phyloP scores from a whole-genome alignment of 106 monocot species.

The Acorus gramineus region DNA sequence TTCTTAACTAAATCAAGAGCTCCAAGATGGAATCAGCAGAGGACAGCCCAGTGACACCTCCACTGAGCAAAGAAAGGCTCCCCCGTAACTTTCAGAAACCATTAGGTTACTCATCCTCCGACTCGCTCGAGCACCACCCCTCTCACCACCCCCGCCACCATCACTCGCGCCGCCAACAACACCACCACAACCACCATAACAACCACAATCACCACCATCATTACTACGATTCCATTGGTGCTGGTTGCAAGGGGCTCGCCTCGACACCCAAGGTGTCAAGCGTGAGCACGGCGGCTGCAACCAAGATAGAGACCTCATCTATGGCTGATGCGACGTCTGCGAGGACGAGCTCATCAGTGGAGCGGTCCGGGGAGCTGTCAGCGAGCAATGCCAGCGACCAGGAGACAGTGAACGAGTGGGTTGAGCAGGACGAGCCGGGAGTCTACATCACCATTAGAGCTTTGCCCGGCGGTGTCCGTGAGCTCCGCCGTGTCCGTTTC shows the following conservation, averaged over 20 bases:
- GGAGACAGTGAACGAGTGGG: conserved; percentile 69
- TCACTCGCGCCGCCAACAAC: not conserved
- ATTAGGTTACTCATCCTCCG: conserved; percentile 39
- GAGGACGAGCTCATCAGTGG: conserved; percentile 59
- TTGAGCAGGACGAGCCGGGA: conserved; percentile 95
- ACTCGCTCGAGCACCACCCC: conserved; percentile 40
- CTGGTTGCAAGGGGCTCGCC: conserved; percentile 8
- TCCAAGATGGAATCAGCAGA: conserved; percentile 56
- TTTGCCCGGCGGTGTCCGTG: conserved; percentile 62
- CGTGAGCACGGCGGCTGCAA: conserved; percentile 38
- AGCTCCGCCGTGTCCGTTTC: conserved; percentile 90
- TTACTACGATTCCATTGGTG: conserved; percentile 20
- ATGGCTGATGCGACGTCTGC: conserved; percentile 38
- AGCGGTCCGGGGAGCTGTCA: conserved; percentile 60
- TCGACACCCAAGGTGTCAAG: conserved; percentile 82
- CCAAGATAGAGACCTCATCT: conserved; percentile 72
- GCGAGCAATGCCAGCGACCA: conserved; percentile 83
- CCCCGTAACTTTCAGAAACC: conserved; percentile 34
- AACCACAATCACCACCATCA: conserved; percentile 7
- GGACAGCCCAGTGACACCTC: conserved; percentile 65
- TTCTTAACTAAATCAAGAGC: conserved; percentile 22
- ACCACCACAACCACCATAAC: too few relatives aligned
- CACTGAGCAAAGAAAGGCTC: conserved; percentile 46
- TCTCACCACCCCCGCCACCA: conserved; percentile 5
- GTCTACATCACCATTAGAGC: conserved; percentile 91